Evolutionary conservation across 495 filamentous ascomycete genomes (phyloP).

Genomic region (Daldinia vernicosa): DNA sequence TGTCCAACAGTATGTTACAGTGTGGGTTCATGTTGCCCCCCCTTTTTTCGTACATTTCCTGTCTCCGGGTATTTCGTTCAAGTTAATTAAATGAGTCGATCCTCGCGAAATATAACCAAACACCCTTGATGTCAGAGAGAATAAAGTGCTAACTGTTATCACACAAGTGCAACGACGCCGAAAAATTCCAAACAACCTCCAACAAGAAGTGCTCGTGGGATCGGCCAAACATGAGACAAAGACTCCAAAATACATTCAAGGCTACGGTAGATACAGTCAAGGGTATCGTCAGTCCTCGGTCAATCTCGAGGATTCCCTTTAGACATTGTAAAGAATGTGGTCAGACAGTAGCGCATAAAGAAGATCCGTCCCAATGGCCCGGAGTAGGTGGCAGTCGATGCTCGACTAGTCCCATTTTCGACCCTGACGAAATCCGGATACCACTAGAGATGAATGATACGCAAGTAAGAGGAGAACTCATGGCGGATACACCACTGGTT

Average conservation of each 20-base stretch:
- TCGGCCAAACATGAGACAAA: conserved; percentile 16
- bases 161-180: conserved; percentile 2
- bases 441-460: not conserved
- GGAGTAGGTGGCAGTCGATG: not conserved
- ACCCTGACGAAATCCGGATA: not conserved
- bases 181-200: conserved; percentile 13
- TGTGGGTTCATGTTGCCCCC: conserved; percentile 1
- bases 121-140: not conserved
- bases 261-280: conserved; percentile 11
- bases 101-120: not conserved
- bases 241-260: conserved; percentile 17
- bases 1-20: conserved; percentile 17
- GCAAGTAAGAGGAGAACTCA: not conserved
- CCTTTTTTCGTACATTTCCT: not conserved
- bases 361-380: not conserved
- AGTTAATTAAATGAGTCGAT: not conserved
- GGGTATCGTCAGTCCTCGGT: not conserved
- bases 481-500: not conserved
- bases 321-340: not conserved
- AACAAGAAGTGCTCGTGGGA: conserved; percentile 25
- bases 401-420: not conserved
- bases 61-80: not conserved
- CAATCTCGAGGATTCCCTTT: not conserved
- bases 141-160: not conserved
- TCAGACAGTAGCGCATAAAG: not conserved